A percentile compares a stretch with the other conserved stretches of the same genome.
Conservation (phyloP, 2,329 filamentous ascomycete genomes). For the Curvularia eragrostidis region DNA sequence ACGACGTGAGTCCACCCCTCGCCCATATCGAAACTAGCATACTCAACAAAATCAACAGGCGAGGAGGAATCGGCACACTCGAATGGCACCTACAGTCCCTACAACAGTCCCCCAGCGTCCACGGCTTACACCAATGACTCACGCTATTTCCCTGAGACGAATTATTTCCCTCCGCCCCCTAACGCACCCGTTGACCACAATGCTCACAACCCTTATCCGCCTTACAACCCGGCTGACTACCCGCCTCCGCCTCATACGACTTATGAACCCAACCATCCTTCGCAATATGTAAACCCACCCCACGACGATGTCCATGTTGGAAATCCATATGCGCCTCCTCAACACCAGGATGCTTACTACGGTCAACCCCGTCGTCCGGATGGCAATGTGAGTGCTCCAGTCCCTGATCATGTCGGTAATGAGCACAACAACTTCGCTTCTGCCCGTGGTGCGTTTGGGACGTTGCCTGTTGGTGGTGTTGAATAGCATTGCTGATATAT, state of each 20-base stretch:
- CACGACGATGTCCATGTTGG: constrained; percentile 39
- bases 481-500: constrained; percentile 9
- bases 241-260: constrained; percentile 36
- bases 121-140: constrained; percentile 39
- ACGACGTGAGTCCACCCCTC: constrained; percentile 54
- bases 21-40: constrained; percentile 19
- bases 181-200: constrained; percentile 39
- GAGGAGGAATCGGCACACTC: constrained; percentile 48
- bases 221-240: constrained; percentile 56
- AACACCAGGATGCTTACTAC: constrained; percentile 38
- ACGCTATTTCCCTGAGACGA: constrained; percentile 55
- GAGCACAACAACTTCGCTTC: constrained; percentile 30
- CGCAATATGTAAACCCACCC: constrained; percentile 40
- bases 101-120: constrained; percentile 41
- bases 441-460: constrained; percentile 46
- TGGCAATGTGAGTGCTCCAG: constrained; percentile 60
- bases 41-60: constrained; percentile 33
- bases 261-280: constrained; percentile 38
- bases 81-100: constrained; percentile 39
- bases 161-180: constrained; percentile 59
- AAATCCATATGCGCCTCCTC: constrained; percentile 37
- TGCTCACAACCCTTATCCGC: constrained; percentile 38
- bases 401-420: constrained; percentile 38
- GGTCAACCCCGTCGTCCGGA: constrained; percentile 48
- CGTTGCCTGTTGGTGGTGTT: constrained; percentile 32